phyloP scores from a whole-genome alignment of 257 asterid species.

The Rhazya stricta region DNA sequence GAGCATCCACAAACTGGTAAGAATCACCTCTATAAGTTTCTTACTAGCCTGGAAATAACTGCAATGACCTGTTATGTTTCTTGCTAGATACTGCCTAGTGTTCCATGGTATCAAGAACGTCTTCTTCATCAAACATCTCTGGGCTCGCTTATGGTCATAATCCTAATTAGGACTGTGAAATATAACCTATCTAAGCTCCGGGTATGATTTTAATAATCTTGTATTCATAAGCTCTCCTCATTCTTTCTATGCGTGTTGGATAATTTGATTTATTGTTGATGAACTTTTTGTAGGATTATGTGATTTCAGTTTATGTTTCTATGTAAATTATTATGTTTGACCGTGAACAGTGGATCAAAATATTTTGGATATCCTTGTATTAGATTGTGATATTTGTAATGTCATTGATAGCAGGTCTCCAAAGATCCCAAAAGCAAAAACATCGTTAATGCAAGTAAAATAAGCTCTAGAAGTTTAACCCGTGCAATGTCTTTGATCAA shows the following conservation, averaged over 20 bases:
- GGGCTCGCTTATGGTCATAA: constrained; percentile 79
- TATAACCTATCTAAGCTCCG: constrained; percentile 61
- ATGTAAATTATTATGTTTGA: background rate
- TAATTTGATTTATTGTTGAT: background rate
- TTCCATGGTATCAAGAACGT: constrained; percentile 59
- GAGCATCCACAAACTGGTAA: constrained; percentile 79
- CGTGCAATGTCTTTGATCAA: background rate
- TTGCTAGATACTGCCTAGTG: constrained; percentile 64
- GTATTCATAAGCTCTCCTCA: background rate
- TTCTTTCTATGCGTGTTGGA: background rate
- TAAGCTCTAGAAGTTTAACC: background rate
- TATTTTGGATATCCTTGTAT: background rate
- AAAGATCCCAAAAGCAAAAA: background rate
- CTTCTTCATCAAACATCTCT: constrained; percentile 48
- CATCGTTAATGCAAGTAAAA: background rate
- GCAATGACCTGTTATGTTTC: constrained; percentile 19
- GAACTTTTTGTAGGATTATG: background rate
- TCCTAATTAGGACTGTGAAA: constrained; percentile 67
- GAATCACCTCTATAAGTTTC: constrained; percentile 15
- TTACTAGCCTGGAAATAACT: constrained; percentile 17
- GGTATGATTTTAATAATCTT: constrained; percentile 38
- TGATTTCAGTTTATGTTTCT: background rate
- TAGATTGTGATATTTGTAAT: background rate
- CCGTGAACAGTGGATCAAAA: background rate
- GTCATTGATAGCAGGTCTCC: background rate